phyloP scores from a whole-genome alignment of 1,284 basidiomycete species.

The Leccinum pachyderme region DNA sequence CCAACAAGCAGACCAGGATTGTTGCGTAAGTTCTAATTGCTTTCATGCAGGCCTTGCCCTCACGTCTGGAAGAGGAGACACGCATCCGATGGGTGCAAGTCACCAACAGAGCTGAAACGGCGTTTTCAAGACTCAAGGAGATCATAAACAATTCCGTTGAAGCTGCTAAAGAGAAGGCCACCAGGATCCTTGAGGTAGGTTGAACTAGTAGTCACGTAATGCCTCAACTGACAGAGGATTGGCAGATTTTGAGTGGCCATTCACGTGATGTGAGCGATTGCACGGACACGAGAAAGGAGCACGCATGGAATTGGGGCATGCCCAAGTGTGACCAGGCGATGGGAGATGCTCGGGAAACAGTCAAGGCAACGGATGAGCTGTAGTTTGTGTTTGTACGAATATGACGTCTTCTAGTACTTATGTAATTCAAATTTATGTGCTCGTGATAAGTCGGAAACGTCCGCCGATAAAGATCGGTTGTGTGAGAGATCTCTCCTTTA shows the following conservation, averaged over 20 bases:
- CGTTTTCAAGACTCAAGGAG: slow-evolving; percentile 59
- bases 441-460: slow-evolving; percentile 11
- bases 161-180: slow-evolving; percentile 67
- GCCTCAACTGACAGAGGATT: neutral
- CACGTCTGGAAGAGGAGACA: slow-evolving; percentile 54
- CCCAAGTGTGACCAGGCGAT: slow-evolving; percentile 33
- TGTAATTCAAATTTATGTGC: neutral
- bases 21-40: slow-evolving; percentile 49
- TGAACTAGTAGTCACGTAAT: neutral
- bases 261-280: slow-evolving; percentile 15
- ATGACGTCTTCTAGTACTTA: neutral
- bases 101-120: slow-evolving; percentile 51
- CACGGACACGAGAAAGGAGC: slow-evolving; percentile 16
- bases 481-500: slow-evolving; percentile 35
- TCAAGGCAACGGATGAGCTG: slow-evolving; percentile 1
- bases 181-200: slow-evolving; percentile 37
- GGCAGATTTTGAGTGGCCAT: slow-evolving; percentile 36
- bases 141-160: slow-evolving; percentile 62
- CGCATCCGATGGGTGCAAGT: slow-evolving; percentile 76
- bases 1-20: slow-evolving; percentile 67
- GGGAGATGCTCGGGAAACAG: slow-evolving; percentile 23
- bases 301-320: slow-evolving; percentile 20
- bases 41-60: neutral
- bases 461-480: slow-evolving; percentile 26
- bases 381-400: neutral